Conservation (phyloP, 768 basidiomycete species). For the Suillus alpinus region DNA sequence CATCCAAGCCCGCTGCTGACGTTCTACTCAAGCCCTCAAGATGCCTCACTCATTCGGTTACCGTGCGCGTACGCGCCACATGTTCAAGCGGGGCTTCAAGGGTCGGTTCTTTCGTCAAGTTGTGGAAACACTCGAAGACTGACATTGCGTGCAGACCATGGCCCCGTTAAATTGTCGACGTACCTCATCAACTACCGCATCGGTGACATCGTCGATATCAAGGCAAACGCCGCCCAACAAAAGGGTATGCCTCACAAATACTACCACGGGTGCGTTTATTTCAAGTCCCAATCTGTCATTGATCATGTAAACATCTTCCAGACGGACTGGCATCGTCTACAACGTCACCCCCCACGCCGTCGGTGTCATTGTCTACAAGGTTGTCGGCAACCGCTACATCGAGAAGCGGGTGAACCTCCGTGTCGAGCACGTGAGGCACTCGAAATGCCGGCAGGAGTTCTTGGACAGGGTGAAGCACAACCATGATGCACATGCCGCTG, state of each 20-base stretch:
- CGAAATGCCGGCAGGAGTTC: slow-evolving; percentile 97
- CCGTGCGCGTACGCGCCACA: slow-evolving; percentile 99
- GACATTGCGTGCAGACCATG: slow-evolving; percentile 63
- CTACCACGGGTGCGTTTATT: slow-evolving; percentile 82
- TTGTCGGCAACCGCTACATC: slow-evolving; percentile 98
- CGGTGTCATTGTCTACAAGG: slow-evolving; percentile 96
- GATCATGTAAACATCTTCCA: slow-evolving; percentile 28
- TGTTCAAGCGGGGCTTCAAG: slow-evolving; percentile 99
- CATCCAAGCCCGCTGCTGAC: slow-evolving; percentile 14
- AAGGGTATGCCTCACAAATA: slow-evolving; percentile 99
- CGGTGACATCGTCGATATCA: slow-evolving; percentile 99
- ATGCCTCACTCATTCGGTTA: slow-evolving; percentile 99
- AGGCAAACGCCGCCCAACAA: slow-evolving; percentile 98
- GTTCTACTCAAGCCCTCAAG: slow-evolving; percentile 49
- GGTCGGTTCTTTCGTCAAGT: slow-evolving; percentile 47
- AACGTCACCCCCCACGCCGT: slow-evolving; percentile 95
- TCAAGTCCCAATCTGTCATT: not conserved
- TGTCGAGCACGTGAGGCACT: slow-evolving; percentile 94
- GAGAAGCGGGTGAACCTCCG: slow-evolving; percentile 99
- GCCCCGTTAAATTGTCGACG: slow-evolving; percentile 86
- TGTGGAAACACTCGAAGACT: slow-evolving; percentile 3
- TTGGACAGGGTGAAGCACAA: slow-evolving; percentile 93
- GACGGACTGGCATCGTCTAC: slow-evolving; percentile 97
- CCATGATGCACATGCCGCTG: slow-evolving; percentile 76
- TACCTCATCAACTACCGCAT: slow-evolving; percentile 91